These are phyloP conservation scores for Melaleuca alternifolia DNA, from an alignment of 345 rosid species.

Conservation along the genomic window DNA sequence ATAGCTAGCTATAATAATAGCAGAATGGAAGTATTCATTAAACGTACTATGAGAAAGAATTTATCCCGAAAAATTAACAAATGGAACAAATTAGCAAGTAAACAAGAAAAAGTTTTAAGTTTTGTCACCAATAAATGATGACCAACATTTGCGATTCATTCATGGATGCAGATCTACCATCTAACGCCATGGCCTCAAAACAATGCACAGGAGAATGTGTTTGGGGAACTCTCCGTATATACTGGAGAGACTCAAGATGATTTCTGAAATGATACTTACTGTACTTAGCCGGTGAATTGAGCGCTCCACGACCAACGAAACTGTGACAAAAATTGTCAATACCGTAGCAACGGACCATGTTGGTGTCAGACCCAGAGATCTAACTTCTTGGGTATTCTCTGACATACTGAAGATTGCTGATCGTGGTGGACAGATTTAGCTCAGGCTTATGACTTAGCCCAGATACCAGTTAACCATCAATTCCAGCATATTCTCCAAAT, in stretches of 20 bases:
- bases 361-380: conserved; percentile 78
- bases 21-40: background rate
- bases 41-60: background rate
- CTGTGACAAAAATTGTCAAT: conserved; percentile 67
- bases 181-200: background rate
- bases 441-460: background rate
- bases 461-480: background rate
- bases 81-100: background rate
- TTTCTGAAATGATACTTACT: conserved; percentile 30
- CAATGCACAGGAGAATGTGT: background rate
- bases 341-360: conserved; percentile 98
- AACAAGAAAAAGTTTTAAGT: background rate
- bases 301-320: conserved; percentile 84
- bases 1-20: background rate
- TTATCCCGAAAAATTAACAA: background rate
- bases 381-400: conserved; percentile 26
- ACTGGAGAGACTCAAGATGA: background rate
- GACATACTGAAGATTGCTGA: conserved; percentile 8
- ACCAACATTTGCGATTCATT: background rate
- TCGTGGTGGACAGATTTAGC: background rate
- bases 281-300: conserved; percentile 61
- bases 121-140: background rate
- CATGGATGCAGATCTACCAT: background rate
- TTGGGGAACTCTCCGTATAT: background rate
- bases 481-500: background rate